Conservation (phyloP, 352 stramenopile species). For the Phytophthora cactorum region DNA sequence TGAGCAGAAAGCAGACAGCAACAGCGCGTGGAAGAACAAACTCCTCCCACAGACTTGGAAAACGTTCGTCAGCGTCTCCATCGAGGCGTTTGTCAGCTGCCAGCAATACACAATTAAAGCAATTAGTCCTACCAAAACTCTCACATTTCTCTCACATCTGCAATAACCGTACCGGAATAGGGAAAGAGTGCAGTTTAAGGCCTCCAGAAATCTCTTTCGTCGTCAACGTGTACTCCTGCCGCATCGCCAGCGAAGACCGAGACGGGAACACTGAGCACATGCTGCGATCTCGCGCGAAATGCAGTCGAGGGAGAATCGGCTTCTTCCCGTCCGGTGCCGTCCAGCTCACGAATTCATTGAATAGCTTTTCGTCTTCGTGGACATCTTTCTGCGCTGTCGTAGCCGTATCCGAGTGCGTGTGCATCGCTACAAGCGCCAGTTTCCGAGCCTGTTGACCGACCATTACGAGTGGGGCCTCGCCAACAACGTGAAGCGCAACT, state of each 20-base stretch:
- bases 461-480: constrained; percentile 82
- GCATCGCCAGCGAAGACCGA: constrained; percentile 58
- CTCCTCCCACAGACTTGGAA: constrained; percentile 86
- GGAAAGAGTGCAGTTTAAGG: constrained; percentile 80
- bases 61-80: constrained; percentile 63
- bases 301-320: constrained; percentile 68
- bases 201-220: constrained; percentile 89
- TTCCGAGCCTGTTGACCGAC: constrained; percentile 77
- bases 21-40: constrained; percentile 86
- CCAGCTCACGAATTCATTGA: constrained; percentile 89
- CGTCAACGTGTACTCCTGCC: constrained; percentile 80
- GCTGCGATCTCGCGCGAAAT: constrained; percentile 80
- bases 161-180: constrained; percentile 61
- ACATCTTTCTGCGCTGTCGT: constrained; percentile 36
- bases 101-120: constrained; percentile 11
- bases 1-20: constrained; percentile 78
- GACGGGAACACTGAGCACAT: constrained; percentile 73
- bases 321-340: constrained; percentile 65
- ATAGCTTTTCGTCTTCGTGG: constrained; percentile 79
- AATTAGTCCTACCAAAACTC: constrained; percentile 9
- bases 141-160: not conserved
- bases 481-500: constrained; percentile 78
- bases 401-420: constrained; percentile 38
- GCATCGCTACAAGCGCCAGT: constrained; percentile 76
- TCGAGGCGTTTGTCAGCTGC: constrained; percentile 68